Conservation (phyloP, 495 filamentous ascomycete species). For the Aspergillus campestris region DNA sequence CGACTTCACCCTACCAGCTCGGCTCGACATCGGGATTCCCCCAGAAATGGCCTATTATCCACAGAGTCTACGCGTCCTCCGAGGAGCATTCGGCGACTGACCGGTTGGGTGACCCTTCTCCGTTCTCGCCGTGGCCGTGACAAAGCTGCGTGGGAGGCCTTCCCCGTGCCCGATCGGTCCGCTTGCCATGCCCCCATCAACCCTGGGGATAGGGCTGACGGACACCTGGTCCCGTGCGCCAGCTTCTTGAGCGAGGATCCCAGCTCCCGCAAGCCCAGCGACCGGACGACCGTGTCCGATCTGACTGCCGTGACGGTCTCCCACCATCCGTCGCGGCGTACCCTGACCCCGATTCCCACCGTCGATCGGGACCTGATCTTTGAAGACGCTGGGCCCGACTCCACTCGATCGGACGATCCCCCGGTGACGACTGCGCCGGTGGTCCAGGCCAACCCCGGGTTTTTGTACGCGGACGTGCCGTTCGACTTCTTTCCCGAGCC, state of each 20-base stretch:
- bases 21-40: no score
- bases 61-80: background rate
- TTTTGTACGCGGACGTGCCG: no score
- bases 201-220: no score
- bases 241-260: background rate
- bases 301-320: conserved; percentile 22
- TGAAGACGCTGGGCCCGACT: conserved; percentile 1
- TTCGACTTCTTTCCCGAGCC: no score
- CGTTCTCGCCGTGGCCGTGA: conserved; percentile 8
- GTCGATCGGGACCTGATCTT: background rate
- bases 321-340: conserved; percentile 19
- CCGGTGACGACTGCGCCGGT: no score
- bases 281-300: conserved; percentile 18
- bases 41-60: background rate
- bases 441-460: no score
- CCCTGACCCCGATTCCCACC: conserved; percentile 13
- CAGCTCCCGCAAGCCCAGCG: conserved; percentile 21
- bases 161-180: no score
- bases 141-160: background rate
- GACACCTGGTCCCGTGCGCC: background rate
- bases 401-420: conserved; percentile 8
- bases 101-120: conserved; percentile 10
- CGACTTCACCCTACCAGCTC: no score
- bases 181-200: no score
- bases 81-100: conserved; percentile 8